Evolutionary conservation across 495 filamentous ascomycete species (phyloP), one percentile per base, ranked within the genome.

Genomic region (Hypoxylon fragiforme): DNA sequence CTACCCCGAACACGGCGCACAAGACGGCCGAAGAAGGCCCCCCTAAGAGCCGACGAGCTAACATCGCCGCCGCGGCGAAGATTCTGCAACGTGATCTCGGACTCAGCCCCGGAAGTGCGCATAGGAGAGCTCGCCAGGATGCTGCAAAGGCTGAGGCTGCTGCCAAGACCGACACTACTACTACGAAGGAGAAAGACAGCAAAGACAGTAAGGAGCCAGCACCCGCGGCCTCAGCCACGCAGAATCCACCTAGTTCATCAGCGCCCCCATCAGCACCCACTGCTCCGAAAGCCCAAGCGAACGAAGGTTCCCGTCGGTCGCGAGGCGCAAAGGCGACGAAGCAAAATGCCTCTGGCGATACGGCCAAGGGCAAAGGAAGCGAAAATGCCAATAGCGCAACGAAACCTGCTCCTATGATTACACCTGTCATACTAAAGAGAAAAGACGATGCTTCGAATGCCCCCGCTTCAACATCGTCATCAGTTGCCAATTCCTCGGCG

Each of bases 1-100:
- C 73, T 6, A 62, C 51, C 50, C 70, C 70, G 60, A 62, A 68
- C 44, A 48, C 69, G 38, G 41, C 71, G 8, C 54, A 39, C 16
- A 69, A 67, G 44, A 22, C 62, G 22, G 24, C 66, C 49, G 70
- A 75, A 28, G 47, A 71, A 16, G 44, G 68, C 3, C 38, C 45
- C 15, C 52, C 71, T 8, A 73, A 75, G 72, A 76, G 71, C 44
- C 69, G 78, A 30, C 81, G 90, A 52, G 88, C 87, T 7, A 89
- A 82, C 55, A 86, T 83, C 28, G 81, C 85, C 21, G 85, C 81
- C 18, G 91, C 90, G 3, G 89, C 90, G 13, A 85, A 85, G 37
- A 96, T 97, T 51, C 70, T 97, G 16, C 91, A 96, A 61, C 85
- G 92, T 12, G 94, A 97, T 69, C 76, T 96, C 13, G 94, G 92